Evolutionary conservation across 2,329 filamentous ascomycete species (phyloP).

Genomic region (Gaeumannomyces tritici): DNA sequence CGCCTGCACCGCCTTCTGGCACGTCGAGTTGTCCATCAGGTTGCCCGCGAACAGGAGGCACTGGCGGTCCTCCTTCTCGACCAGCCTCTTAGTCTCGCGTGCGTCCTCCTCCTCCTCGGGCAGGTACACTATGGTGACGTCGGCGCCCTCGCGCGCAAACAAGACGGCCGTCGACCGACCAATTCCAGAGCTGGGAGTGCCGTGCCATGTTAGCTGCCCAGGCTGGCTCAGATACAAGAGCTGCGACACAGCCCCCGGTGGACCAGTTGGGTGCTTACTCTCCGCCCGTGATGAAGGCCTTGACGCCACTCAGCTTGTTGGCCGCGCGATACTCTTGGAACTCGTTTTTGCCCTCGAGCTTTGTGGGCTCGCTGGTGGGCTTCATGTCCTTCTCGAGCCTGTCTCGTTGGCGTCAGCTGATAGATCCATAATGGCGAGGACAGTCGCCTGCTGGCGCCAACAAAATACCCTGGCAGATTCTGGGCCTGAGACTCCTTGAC

Average conservation of each 20-base stretch:
- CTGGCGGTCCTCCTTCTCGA: slow-evolving; percentile 37
- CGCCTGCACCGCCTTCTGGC: slow-evolving; percentile 38
- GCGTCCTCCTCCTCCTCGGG: slow-evolving; percentile 47
- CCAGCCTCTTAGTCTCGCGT: slow-evolving; percentile 38
- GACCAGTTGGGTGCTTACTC: slow-evolving; percentile 35
- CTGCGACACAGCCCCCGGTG: too few relatives aligned
- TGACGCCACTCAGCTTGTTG: slow-evolving; percentile 37
- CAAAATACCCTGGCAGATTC: slow-evolving; percentile 23
- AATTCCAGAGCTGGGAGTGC: slow-evolving; percentile 36
- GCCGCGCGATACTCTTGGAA: slow-evolving; percentile 31
- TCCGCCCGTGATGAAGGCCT: slow-evolving; percentile 45
- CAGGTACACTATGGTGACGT: slow-evolving; percentile 45
- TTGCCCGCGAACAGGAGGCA: slow-evolving; percentile 39
- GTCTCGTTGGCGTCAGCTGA: neutral
- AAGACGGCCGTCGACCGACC: slow-evolving; percentile 43
- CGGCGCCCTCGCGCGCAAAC: slow-evolving; percentile 48
- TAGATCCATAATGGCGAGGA: neutral
- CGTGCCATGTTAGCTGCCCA: neutral
- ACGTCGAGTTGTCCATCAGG: slow-evolving; percentile 38
- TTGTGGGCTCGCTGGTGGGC: slow-evolving; percentile 28
- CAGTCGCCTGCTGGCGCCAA: neutral
- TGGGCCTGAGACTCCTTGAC: slow-evolving; percentile 24
- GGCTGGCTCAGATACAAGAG: neutral
- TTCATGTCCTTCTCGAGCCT: slow-evolving; percentile 27
- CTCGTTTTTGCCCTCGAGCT: slow-evolving; percentile 25